A percentile compares a stretch with the other conserved stretches of the same genome.
These are phyloP conservation scores for Wickerhamomyces alni DNA, from an alignment of 805 yeast species.

Conservation along the genomic window DNA sequence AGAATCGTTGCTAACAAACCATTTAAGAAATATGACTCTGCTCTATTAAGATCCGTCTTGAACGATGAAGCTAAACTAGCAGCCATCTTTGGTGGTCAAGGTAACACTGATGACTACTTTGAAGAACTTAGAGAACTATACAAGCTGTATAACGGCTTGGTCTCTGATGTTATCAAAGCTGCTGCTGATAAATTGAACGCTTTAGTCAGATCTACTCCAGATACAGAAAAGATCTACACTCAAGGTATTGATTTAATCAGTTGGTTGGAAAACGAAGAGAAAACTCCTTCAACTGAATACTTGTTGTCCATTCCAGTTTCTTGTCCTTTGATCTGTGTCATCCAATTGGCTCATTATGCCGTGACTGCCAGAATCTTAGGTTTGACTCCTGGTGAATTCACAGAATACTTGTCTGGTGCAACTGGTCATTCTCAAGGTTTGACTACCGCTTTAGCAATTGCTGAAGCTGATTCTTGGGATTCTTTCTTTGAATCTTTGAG, in stretches of 20 bases:
- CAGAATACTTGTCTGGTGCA: conserved; percentile 62
- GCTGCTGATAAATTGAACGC: conserved; percentile 63
- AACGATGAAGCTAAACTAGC: conserved; percentile 54
- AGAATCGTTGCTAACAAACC: conserved; percentile 45
- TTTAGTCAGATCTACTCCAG: conserved; percentile 65
- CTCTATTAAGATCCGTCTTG: conserved; percentile 59
- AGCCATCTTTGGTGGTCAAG: conserved; percentile 98
- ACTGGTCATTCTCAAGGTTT: conserved; percentile 92
- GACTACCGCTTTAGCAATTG: conserved; percentile 87
- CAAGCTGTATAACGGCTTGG: conserved; percentile 67
- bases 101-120: conserved; percentile 95
- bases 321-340: conserved; percentile 95
- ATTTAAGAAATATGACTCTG: conserved; percentile 43
- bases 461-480: conserved; percentile 80
- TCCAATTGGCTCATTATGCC: conserved; percentile 90
- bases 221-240: conserved; percentile 82
- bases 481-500: conserved; percentile 65
- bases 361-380: conserved; percentile 82
- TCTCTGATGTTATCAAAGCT: conserved; percentile 62
- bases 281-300: conserved; percentile 86
- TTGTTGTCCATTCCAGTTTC: conserved; percentile 87
- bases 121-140: conserved; percentile 90
- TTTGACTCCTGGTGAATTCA: conserved; percentile 82
- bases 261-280: conserved; percentile 83
- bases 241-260: conserved; percentile 85